Evolutionary conservation across 129 eudicot species (phyloP), one percentile per base, ranked within the genome.

Genomic region (Apium graveolens): DNA sequence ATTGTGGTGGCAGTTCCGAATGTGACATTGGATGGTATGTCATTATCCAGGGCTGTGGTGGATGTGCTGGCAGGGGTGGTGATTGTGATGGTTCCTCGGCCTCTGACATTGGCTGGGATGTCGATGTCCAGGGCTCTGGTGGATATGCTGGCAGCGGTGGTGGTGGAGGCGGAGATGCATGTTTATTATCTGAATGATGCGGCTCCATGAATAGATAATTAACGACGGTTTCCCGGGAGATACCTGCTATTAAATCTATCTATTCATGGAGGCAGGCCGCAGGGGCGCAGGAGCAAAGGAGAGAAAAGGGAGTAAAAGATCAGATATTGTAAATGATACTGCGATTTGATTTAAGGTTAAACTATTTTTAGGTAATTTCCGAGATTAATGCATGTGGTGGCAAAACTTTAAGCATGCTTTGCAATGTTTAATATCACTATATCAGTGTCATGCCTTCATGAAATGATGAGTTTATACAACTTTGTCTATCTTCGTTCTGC

Each of bases 191-290:
- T 66, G 39, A 12, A 66, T 66, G 6, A 4, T 0, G 10, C 16
- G 39, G 41, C 72, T 66, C 72, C 72, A 66, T 66, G 68, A 31
- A 27, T 66, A 5, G 72, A 66, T 31, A 39, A 66, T 66, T 66
- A 66, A 66, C 10, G 24, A 4, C 14, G 72, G 72, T 29, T 38
- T 11, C 10, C 2, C 9, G 37, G 72, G 38, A 65, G 38, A 32
- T 39, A 66, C 72, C 18, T 27, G 39, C 34, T 4, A 18, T 49
- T 63, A 32, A 66, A 66, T 4, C 16, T 29, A 31, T 27, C 10
- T 27, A 27, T 66, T 66, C 72, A 66, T 31, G 41, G 72, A 14
- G 34, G 21, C 37, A 1, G 38, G 72, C 32, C 32, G 38, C 37
- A 1, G 21, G 72, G 31, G 37, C 38, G n/a, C n/a, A n/a, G n/a